Base-by-base conservation (phyloP, 2,329 filamentous ascomycete species). In the Lachnellula hyalina region DNA sequence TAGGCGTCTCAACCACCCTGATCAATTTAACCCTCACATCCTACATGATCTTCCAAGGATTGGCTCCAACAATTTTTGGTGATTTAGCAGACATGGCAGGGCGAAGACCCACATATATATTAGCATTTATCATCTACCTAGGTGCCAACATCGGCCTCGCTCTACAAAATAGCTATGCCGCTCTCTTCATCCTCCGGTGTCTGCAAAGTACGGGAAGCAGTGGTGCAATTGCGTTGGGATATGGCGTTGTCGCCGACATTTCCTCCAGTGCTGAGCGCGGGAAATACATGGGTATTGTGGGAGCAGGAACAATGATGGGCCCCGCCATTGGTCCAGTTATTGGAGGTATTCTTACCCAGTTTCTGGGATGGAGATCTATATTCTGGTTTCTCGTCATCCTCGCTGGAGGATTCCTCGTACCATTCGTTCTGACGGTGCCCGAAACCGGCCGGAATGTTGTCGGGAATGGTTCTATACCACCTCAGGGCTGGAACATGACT, bases 211-310 rank as follows among this genome's bases (percentile, higher is more conserved):
- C 79, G 0, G 83, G 79, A 0, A 78, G 75, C 57, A 77, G 75
- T 58, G 77, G 76, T 0, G 80, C 86, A 0, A 75, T 90, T n/a
- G 85, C 88, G 0, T 74, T 94, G 1, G 83, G 82, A 0, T 86
- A 80, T 57, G 89, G 84, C 2, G 82, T 90, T 1, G 80, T 92
- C 14, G 84, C 86, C 0, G 89, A 94, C 63, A 77, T 91, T 5
- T 78, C 84, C 0, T 83, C 85, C 0, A 83, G 80, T 46, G 77
- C 81, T 0, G 86, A 93, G 68, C 75, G 89, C 62, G 89, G 89
- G 2, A 81, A 78, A 53, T 92, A 88, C 65, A 85, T 92, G 73
- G 87, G 82, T 49, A 79, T 84, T 56, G 81, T 84, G n/a, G 81
- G 23, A 80, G 87, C 67, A 80, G 83, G 61, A 48, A 64, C 62